Conservation (phyloP, 2,329 filamentous ascomycete species). For the Colletotrichum orchidophilum region DNA sequence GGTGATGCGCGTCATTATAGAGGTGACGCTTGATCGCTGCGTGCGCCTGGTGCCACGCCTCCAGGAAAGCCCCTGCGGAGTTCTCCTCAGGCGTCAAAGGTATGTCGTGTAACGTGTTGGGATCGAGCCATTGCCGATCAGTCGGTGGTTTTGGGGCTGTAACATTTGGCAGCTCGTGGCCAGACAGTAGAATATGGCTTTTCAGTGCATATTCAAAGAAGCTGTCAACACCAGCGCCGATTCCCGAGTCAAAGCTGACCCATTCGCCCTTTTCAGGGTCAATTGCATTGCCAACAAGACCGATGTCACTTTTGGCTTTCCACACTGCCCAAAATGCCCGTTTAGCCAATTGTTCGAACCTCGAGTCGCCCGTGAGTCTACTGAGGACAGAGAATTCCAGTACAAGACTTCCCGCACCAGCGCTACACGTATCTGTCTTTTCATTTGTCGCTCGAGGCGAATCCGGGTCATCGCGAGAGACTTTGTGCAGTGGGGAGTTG, state of each 20-base stretch:
- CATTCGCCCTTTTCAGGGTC: conserved; percentile 91
- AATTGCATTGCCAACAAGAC: conserved; percentile 89
- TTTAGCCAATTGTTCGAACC: conserved; percentile 92
- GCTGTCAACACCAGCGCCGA: conserved; percentile 95
- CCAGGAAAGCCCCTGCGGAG: conserved; percentile 80
- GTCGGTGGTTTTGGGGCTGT: conserved; percentile 49
- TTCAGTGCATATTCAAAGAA: conserved; percentile 99
- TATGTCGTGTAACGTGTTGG: conserved; percentile 65
- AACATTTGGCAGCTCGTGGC: conserved; percentile 68
- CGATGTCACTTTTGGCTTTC: conserved; percentile 84
- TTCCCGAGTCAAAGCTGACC: conserved; percentile 89
- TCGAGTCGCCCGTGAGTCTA: conserved; percentile 82
- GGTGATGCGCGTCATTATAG: conserved; percentile 87
- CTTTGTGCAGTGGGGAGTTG: conserved; percentile 81
- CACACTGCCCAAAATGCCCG: conserved; percentile 98
- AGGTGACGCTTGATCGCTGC: conserved; percentile 89
- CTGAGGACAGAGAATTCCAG: conserved; percentile 93
- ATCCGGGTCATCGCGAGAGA: conserved; percentile 52
- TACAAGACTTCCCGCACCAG: conserved; percentile 93
- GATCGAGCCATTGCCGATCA: conserved; percentile 62
- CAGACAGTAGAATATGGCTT: conserved; percentile 88
- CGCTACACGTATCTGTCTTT: conserved; percentile 97
- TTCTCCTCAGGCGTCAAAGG: conserved; percentile 72
- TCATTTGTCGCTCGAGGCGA: conserved; percentile 49
- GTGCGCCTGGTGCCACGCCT: conserved; percentile 87